Conservation (phyloP, 495 filamentous ascomycete genomes). For the Penicillium flavigenum region DNA sequence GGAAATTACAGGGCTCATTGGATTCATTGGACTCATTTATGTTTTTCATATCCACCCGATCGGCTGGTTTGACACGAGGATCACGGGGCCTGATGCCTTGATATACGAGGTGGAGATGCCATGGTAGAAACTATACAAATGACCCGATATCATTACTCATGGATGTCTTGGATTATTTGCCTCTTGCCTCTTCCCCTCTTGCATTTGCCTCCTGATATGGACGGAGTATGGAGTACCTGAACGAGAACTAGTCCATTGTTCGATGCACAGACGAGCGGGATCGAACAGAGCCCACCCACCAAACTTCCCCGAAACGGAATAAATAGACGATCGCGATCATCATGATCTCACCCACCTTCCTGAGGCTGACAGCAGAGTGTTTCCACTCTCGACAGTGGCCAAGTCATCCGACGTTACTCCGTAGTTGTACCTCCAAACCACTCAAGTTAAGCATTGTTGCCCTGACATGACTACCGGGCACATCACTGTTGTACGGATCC, state of each 20-base stretch:
- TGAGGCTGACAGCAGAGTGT: constrained; percentile 1
- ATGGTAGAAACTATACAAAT: not conserved
- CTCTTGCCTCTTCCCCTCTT: not conserved
- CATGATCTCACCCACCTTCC: constrained; percentile 13
- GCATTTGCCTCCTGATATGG: not conserved
- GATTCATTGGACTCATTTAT: not conserved
- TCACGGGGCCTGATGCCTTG: not conserved
- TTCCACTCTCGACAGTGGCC: not conserved
- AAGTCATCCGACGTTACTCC: not conserved
- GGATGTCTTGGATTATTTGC: not conserved
- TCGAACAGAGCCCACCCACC: constrained; percentile 7
- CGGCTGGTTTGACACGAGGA: constrained; percentile 11
- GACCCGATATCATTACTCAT: not conserved
- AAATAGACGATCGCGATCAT: constrained; percentile 32
- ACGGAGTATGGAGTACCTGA: not conserved
- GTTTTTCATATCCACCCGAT: constrained; percentile 5
- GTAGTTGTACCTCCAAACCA: too few species aligned
- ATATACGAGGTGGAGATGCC: constrained; percentile 2
- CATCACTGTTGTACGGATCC: not conserved
- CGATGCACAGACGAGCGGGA: constrained; percentile 6
- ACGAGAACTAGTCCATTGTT: not conserved
- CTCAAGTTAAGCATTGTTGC: not conserved
- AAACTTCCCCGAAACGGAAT: constrained; percentile 18
- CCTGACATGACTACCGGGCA: not conserved
- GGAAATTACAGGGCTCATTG: not conserved